These are phyloP conservation scores for Theileria luwenshuni DNA, from an alignment of 169 alveolate genomes.

Conservation along the genomic window DNA sequence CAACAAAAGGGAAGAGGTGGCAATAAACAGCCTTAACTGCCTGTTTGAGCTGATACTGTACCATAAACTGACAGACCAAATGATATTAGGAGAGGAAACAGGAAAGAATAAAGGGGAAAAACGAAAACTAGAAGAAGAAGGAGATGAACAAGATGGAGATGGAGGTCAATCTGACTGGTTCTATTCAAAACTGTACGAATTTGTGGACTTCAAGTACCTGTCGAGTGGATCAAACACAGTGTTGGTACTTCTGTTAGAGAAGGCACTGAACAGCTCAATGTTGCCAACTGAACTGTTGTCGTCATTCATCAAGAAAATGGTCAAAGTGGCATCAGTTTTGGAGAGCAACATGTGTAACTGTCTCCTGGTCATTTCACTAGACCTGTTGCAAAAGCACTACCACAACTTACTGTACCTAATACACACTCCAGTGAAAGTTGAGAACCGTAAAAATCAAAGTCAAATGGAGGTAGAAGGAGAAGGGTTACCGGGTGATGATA, in stretches of 20 bases:
- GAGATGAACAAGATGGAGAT: background rate
- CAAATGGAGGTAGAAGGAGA: too few relatives aligned
- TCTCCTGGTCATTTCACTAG: slow-evolving; percentile 38
- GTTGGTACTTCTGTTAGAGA: slow-evolving; percentile 21
- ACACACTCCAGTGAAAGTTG: slow-evolving; percentile 4
- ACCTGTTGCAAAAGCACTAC: slow-evolving; percentile 34
- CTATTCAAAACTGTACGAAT: slow-evolving; percentile 28
- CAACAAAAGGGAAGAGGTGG: slow-evolving; percentile 7
- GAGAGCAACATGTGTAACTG: slow-evolving; percentile 19
- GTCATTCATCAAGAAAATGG: slow-evolving; percentile 50
- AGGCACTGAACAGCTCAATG: slow-evolving; percentile 56
- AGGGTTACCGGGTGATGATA: background rate
- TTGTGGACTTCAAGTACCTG: slow-evolving; percentile 16
- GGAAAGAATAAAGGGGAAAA: background rate
- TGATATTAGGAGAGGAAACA: background rate
- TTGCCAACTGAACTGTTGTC: slow-evolving; percentile 35
- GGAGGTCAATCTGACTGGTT: slow-evolving; percentile 7
- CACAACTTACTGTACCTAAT: slow-evolving; percentile 28
- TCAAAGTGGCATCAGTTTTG: slow-evolving; percentile 35
- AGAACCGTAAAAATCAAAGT: too few relatives aligned
- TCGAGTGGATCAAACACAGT: slow-evolving; percentile 18
- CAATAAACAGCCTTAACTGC: slow-evolving; percentile 41
- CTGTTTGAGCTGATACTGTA: slow-evolving; percentile 47
- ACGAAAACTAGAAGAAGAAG: background rate
- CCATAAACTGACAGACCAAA: slow-evolving; percentile 42